A percentile compares a stretch with the other conserved stretches of the same genome.
Conservation (phyloP, 2,329 filamentous ascomycete species). For the Talaromyces sp. region DNA sequence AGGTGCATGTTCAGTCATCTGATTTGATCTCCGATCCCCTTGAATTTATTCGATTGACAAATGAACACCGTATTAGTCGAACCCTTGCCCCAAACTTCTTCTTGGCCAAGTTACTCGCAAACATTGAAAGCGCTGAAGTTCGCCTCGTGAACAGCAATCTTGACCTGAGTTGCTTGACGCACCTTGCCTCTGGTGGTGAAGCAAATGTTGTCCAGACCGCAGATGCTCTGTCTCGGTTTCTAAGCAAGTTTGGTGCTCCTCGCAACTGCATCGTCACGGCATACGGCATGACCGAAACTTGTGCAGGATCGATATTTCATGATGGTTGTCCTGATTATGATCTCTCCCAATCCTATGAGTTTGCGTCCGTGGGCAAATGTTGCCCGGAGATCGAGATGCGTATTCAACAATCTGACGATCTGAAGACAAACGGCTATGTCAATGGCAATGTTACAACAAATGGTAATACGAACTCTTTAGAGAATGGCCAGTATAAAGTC, state of each 20-base stretch:
- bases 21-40: constrained; percentile 27
- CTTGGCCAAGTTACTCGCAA: constrained; percentile 21
- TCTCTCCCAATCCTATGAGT: constrained; percentile 10
- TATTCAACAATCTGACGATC: constrained; percentile 13
- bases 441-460: background rate
- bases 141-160: constrained; percentile 1
- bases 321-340: constrained; percentile 11
- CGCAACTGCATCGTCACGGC: constrained; percentile 22
- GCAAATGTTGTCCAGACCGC: constrained; percentile 28
- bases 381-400: constrained; percentile 23
- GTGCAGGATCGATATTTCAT: constrained; percentile 14
- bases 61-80: constrained; percentile 23
- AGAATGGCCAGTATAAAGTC: too few relatives aligned
- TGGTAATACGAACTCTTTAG: too few relatives aligned
- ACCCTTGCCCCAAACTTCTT: constrained; percentile 40
- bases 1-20: constrained; percentile 42
- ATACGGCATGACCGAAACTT: constrained; percentile 21
- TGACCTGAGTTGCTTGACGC: constrained; percentile 24
- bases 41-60: constrained; percentile 27
- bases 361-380: constrained; percentile 20
- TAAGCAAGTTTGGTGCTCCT: constrained; percentile 22
- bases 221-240: constrained; percentile 13
- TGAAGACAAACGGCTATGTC: background rate
- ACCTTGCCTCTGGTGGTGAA: constrained; percentile 37
- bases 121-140: background rate